phyloP scores from a whole-genome alignment of 1,284 basidiomycete genomes.

The Ganoderma meredithae region DNA sequence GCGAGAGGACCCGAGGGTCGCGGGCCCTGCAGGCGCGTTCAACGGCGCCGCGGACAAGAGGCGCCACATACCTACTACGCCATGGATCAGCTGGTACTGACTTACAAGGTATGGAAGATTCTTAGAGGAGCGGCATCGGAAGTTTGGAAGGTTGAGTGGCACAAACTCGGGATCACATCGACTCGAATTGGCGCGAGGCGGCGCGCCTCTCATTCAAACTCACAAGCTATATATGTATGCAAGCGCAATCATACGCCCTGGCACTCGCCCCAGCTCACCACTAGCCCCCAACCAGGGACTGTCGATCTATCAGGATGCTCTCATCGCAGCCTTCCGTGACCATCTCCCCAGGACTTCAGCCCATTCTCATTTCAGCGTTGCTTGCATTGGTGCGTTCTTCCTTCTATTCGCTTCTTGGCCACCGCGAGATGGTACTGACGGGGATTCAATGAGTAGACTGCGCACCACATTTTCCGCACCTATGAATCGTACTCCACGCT shows the following conservation, averaged over 20 bases:
- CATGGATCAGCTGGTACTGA: not conserved
- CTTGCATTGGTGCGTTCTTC: not conserved
- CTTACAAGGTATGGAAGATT: not conserved
- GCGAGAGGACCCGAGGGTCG: not conserved
- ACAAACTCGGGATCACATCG: not conserved
- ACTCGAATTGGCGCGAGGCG: not conserved
- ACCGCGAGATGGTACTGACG: not conserved
- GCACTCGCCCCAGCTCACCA: not conserved
- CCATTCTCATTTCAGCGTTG: not conserved
- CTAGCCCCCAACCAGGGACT: not conserved
- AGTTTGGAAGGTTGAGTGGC: not conserved
- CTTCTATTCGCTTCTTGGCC: not conserved
- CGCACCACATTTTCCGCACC: not conserved
- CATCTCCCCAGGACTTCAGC: not conserved
- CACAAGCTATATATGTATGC: not conserved
- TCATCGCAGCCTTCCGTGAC: not conserved
- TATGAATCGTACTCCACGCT: conserved; percentile 10
- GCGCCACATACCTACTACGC: not conserved
- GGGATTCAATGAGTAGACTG: not conserved
- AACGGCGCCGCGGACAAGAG: too few species aligned
- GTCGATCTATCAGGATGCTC: not conserved
- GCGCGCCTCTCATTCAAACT: not conserved
- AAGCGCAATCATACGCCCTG: too few species aligned
- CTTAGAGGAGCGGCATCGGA: not conserved
- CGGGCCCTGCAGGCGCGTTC: not conserved